Base-by-base conservation (phyloP, 2,329 filamentous ascomycete genomes). In the Alternaria panax region DNA sequence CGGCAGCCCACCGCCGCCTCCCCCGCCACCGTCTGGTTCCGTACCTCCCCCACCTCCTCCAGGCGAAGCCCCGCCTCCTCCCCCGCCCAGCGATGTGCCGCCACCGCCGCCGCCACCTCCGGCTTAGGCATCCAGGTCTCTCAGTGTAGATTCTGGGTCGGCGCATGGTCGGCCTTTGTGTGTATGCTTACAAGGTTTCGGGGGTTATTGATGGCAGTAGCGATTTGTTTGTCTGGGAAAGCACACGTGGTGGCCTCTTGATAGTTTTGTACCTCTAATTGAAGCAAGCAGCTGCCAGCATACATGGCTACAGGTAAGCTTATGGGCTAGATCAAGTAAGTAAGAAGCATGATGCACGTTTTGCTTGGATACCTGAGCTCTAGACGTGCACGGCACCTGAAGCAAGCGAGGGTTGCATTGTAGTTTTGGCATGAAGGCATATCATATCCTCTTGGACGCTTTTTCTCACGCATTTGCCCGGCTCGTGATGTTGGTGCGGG, bases 1-100 rank as follows among this genome's bases (percentile, higher is more conserved):
- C 60, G 79, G 78, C 42, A 80, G 83, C 57, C 86, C 86, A 42
- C 88, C 88, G 25, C 86, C 88, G 1, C 86, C 87, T n/a, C 85
- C 86, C 9, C 85, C 86, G 41, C 87, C 88, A 25, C 86, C 88
- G 1, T 85, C 87, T 47, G 79, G 78, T 18, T 80, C 82, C 47
- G 86, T 85, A 42, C 88, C 88, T 36, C 87, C 88, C 1, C 85
- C 86, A n/a, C 85, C 86, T 24, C 85, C 86, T 61, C 84, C 83
- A 54, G 82, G 83, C 65, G 87, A 87, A 64, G 85, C 63, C 8
- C 72, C 70, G 36, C 71, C 71, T 27, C 73, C 88, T 57, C 87
- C 88, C 36, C 88, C 86, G 40, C 82, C 83, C 16, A 84, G 84
- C 67, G 85, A 87, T 59, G 82, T 84, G 62, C 86, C 85, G 63